phyloP scores from a whole-genome alignment of 495 filamentous ascomycete genomes.

The Saxophila tyrrhenica region DNA sequence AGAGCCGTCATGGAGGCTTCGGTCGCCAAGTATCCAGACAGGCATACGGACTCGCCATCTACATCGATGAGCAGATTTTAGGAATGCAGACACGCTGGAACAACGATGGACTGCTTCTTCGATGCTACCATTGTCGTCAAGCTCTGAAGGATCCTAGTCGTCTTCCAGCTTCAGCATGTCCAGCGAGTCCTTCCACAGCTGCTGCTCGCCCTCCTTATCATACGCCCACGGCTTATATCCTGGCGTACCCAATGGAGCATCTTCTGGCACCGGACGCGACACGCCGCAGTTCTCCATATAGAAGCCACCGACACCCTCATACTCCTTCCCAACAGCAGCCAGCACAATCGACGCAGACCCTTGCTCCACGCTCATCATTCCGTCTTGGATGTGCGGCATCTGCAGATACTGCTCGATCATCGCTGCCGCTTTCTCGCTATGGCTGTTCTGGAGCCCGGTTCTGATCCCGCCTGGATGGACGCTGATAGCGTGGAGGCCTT shows the following conservation, averaged over 20 bases:
- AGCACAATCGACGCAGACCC: constrained; percentile 22
- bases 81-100: no score
- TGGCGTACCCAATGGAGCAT: background rate
- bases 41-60: background rate
- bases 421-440: background rate
- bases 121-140: no score
- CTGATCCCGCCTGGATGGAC: constrained; percentile 19
- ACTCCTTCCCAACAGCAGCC: constrained; percentile 22
- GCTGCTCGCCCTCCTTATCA: constrained; percentile 28
- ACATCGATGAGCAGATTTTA: no score
- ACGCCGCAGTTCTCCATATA: constrained; percentile 24
- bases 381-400: constrained; percentile 2
- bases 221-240: constrained; percentile 30
- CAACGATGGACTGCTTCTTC: no score
- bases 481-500: constrained; percentile 12
- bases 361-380: constrained; percentile 18
- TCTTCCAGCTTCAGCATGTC: constrained; percentile 24
- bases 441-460: constrained; percentile 12
- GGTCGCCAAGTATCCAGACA: background rate
- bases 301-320: constrained; percentile 16
- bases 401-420: background rate
- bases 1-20: background rate
- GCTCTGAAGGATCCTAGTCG: background rate
- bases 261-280: constrained; percentile 12
- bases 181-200: constrained; percentile 35